Evolutionary conservation across 2,329 filamentous ascomycete genomes (phyloP).

Genomic region (Clarireedia monteithiana): DNA sequence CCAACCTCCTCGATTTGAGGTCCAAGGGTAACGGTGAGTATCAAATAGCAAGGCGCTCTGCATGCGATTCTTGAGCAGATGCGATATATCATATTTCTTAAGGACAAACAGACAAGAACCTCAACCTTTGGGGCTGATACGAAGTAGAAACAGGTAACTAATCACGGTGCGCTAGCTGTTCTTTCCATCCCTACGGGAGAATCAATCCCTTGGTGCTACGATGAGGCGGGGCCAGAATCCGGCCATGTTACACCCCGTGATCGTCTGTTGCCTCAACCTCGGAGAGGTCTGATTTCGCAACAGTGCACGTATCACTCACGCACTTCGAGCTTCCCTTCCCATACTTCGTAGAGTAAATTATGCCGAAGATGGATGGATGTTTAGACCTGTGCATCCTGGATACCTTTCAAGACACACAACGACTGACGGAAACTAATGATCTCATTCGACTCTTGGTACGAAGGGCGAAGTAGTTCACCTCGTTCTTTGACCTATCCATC

Average conservation of each 20-base stretch:
- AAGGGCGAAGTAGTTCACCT: not conserved
- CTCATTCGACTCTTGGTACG: not conserved
- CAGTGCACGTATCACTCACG: no score
- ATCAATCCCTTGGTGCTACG: not conserved
- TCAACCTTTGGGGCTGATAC: no score
- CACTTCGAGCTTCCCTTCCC: not conserved
- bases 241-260: not conserved
- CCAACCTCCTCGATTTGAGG: slow-evolving; percentile 2
- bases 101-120: no score
- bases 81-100: slow-evolving; percentile 2
- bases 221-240: slow-evolving; percentile 3
- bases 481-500: not conserved
- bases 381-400: not conserved
- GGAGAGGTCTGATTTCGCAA: not conserved
- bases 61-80: not conserved
- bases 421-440: not conserved
- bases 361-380: no score
- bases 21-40: slow-evolving; percentile 7
- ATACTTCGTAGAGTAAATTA: no score
- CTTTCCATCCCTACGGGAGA: not conserved
- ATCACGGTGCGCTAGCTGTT: slow-evolving; percentile 4
- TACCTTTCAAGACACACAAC: not conserved
- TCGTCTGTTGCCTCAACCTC: not conserved
- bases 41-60: not conserved
- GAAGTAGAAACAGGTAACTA: not conserved